A percentile compares a stretch with the other conserved stretches of the same genome.
Conservation (phyloP, 345 rosid species). For the Camelina sativa region DNA sequence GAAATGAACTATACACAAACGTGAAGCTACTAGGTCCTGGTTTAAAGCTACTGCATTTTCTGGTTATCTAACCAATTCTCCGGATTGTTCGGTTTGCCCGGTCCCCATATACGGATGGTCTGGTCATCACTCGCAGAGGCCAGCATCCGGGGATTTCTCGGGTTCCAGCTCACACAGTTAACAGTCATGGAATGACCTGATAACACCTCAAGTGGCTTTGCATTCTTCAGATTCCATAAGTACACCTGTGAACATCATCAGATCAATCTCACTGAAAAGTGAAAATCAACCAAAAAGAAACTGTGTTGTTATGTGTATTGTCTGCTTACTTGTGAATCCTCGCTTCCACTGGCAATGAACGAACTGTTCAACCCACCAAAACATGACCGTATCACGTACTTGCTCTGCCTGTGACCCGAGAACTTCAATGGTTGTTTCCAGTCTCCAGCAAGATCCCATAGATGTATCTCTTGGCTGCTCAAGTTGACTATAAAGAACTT, state of each 20-base stretch:
- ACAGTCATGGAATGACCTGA: conserved; percentile 82
- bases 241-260: conserved; percentile 61
- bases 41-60: conserved; percentile 15
- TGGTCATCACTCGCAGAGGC: conserved; percentile 89
- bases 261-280: conserved; percentile 4
- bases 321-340: conserved; percentile 68
- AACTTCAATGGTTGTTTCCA: conserved; percentile 63
- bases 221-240: conserved; percentile 65
- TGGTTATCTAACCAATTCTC: conserved; percentile 26
- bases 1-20: conserved; percentile 29
- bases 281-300: not conserved
- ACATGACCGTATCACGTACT: conserved; percentile 84
- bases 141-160: conserved; percentile 68
- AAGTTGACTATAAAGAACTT: conserved; percentile 80
- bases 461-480: conserved; percentile 85
- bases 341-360: conserved; percentile 92
- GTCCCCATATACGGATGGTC: conserved; percentile 82
- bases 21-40: not conserved
- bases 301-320: not conserved
- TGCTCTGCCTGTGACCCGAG: conserved; percentile 74
- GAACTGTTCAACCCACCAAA: conserved; percentile 80
- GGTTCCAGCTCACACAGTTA: conserved; percentile 93
- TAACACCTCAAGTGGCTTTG: conserved; percentile 69
- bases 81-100: conserved; percentile 41
- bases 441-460: conserved; percentile 85